Evolutionary conservation across 371 early-diverging fungal species (phyloP).

Genomic region (Encephalitozoon romaleae): DNA sequence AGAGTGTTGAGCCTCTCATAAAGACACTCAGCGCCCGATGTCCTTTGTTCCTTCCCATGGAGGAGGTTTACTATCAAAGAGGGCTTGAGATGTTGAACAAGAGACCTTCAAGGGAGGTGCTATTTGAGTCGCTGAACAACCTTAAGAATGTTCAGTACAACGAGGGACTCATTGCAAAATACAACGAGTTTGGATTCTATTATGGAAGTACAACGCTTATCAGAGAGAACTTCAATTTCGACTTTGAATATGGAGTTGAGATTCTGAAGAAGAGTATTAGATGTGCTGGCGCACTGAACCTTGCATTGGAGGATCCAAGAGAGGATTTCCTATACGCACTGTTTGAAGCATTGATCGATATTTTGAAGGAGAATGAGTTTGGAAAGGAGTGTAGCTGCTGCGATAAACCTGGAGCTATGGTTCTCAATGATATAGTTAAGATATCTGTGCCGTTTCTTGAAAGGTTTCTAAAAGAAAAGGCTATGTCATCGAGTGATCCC

Average conservation of each 20-base stretch:
- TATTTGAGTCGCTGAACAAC: slow-evolving; percentile 27
- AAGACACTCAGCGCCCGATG: slow-evolving; percentile 29
- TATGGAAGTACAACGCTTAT: slow-evolving; percentile 40
- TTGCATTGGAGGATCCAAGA: slow-evolving; percentile 35
- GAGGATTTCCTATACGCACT: slow-evolving; percentile 48
- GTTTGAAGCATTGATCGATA: slow-evolving; percentile 44
- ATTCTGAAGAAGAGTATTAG: slow-evolving; percentile 18
- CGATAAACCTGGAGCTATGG: background rate
- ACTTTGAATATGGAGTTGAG: slow-evolving; percentile 11
- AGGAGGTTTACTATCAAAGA: slow-evolving; percentile 46
- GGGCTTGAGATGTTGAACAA: slow-evolving; percentile 45
- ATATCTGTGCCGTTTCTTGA: slow-evolving; percentile 37
- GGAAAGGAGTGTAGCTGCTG: slow-evolving; percentile 30
- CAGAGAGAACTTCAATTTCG: slow-evolving; percentile 25
- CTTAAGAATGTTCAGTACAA: slow-evolving; percentile 36
- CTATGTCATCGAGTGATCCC: background rate
- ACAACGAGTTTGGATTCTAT: slow-evolving; percentile 40
- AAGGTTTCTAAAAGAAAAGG: slow-evolving; percentile 41
- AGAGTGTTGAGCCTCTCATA: slow-evolving; percentile 36
- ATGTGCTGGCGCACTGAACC: slow-evolving; percentile 39
- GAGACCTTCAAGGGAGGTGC: background rate
- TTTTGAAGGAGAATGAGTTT: slow-evolving; percentile 19
- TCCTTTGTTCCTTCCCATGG: slow-evolving; percentile 39
- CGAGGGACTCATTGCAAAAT: slow-evolving; percentile 29
- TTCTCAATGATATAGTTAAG: slow-evolving; percentile 7